Conservation (phyloP, 805 yeast genomes). For the Wickerhamiella sergipiensis region DNA sequence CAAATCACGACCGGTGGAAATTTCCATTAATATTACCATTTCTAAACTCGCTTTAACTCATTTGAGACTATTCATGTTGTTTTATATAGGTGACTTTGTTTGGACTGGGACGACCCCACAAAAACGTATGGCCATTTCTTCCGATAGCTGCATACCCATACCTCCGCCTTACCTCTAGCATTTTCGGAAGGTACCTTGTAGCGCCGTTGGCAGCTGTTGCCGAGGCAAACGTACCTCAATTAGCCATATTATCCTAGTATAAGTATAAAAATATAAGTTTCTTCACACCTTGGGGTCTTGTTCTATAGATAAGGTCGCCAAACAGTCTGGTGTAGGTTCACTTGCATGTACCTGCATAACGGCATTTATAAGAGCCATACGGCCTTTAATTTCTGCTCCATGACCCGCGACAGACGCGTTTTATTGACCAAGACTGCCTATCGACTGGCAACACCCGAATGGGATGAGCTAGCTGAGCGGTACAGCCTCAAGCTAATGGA, state of each 20-base stretch:
- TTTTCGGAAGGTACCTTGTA: too few species aligned
- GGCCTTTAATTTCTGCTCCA: too few species aligned
- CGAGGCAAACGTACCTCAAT: too few species aligned
- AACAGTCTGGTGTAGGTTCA: too few species aligned
- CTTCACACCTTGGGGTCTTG: too few species aligned
- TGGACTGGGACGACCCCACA: neutral
- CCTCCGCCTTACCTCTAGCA: neutral
- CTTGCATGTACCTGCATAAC: neutral
- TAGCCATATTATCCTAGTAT: too few species aligned
- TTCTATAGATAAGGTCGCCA: too few species aligned
- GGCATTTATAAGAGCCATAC: neutral
- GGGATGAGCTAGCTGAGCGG: conserved; percentile 40
- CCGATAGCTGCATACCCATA: neutral
- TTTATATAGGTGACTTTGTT: too few species aligned
- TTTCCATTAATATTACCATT: too few species aligned
- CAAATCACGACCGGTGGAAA: neutral
- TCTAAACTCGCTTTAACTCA: neutral
- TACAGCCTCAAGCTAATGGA: conserved; percentile 34
- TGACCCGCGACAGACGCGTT: neutral
- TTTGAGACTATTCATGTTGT: too few species aligned
- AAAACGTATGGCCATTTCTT: neutral
- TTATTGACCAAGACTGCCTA: neutral
- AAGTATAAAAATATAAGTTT: too few species aligned
- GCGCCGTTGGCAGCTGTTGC: too few species aligned
- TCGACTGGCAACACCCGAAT: conserved; percentile 22